Conservation (phyloP, 495 filamentous ascomycete species). For the Podospora australis region DNA sequence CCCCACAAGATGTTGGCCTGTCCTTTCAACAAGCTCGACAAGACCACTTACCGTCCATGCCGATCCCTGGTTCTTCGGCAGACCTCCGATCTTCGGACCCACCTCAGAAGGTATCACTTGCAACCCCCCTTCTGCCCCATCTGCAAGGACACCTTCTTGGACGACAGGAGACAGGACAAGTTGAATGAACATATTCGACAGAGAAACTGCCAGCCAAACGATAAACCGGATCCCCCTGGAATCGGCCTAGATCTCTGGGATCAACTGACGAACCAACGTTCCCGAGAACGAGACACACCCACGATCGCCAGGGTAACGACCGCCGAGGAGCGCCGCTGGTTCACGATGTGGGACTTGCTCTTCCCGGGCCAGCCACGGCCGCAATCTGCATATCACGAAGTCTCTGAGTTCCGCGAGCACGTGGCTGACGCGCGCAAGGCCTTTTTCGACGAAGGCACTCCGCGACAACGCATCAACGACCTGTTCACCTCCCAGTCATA, state of each 20-base stretch:
- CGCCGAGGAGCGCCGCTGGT: not conserved
- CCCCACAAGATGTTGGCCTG: not conserved
- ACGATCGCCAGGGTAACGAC: no score
- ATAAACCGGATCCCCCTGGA: not conserved
- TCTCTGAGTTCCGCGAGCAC: not conserved
- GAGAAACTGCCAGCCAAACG: not conserved
- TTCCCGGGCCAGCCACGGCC: not conserved
- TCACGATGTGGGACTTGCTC: not conserved
- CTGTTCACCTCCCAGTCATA: no score
- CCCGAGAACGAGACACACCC: not conserved
- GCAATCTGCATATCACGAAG: not conserved
- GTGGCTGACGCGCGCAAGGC: not conserved
- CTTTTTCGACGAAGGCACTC: not conserved
- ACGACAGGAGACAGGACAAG: not conserved
- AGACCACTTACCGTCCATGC: not conserved
- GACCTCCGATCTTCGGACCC: not conserved
- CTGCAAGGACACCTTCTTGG: not conserved
- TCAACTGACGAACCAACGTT: not conserved
- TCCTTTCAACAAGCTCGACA: not conserved
- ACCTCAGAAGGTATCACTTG: not conserved
- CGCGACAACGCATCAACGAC: no score
- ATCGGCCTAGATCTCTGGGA: not conserved
- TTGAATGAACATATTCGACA: not conserved
- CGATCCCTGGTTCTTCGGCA: not conserved
- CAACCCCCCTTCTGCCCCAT: not conserved